Base-by-base conservation (phyloP, 768 basidiomycete species). In the Trametes cubensis region DNA sequence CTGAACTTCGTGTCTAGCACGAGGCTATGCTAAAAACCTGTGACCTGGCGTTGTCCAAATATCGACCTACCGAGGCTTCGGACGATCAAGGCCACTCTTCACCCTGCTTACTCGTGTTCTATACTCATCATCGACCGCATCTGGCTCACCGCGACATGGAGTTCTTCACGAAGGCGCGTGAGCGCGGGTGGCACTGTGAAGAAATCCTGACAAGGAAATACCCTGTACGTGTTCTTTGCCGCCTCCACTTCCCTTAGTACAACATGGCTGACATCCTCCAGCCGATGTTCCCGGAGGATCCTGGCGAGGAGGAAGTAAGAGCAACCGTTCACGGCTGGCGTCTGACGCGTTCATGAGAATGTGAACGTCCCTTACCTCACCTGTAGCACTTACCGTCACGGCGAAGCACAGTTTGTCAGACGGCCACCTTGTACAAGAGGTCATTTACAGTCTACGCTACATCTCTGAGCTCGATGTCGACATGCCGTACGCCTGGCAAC, bases 251-350 rank as follows among this genome's bases (percentile, higher is more conserved):
- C 6, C 13, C 40, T 57, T 39, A 2, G 23, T 28, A 18, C 21
- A 10, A 25, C 25, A 28, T 21, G 34, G 14, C 23, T 40, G 3
- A 26, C 20, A 18, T n/a, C 11, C 2, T 6, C 18, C 38, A 93
- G 90, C 87, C 89, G 1, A 96, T 96, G 95, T 96, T 96, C 67
- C 89, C 88, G 0, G 85, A 94, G 4, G 95, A 97, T 75, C 75
- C 84, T 1, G 95, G 94, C 10, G 90, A 90, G 55, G 87, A 85
- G 65, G 81, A 81, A 7, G 79, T 94, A 8, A 81, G 94, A 23
- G 83, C 88, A 7, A 93, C 89, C 0, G 94, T 97, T 1, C 89
- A 94, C 68, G 94, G 94, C 2, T 95, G 92, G 92, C 79, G 75
- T 55, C 73, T 94, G 65, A 82, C 58, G n/a, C 58, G 58, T 8